Percentiles rank a stretch among this genome's conserved stretches.
Evolutionary conservation across 352 stramenopile species (phyloP).

Genomic region (Phytopythium boreale): DNA sequence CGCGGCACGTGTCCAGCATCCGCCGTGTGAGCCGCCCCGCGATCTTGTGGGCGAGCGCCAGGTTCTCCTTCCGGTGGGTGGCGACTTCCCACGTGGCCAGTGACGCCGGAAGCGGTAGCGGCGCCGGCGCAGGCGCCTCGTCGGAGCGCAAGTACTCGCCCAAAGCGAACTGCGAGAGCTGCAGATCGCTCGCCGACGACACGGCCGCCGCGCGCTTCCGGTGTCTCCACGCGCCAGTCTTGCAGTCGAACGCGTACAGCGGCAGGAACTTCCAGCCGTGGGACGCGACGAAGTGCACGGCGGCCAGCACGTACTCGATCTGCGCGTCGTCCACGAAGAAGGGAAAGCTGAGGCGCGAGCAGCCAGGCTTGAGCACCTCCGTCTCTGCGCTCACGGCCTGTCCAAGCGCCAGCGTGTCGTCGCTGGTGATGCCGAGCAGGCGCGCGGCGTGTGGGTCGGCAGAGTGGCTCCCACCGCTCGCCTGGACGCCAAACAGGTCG

Average conservation of each 20-base stretch:
- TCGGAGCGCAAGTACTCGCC: background rate
- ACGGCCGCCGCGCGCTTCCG: background rate
- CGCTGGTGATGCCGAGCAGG: constrained; percentile 87
- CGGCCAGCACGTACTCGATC: constrained; percentile 91
- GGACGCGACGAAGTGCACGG: constrained; percentile 91
- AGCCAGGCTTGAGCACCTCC: constrained; percentile 94
- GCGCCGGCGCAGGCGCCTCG: too few species aligned
- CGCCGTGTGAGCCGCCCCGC: background rate
- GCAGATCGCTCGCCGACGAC: background rate
- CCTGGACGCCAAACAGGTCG: constrained; percentile 95
- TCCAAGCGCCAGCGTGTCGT: constrained; percentile 69
- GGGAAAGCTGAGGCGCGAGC: constrained; percentile 91
- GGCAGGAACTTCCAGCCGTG: constrained; percentile 93
- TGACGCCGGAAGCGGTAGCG: too few species aligned
- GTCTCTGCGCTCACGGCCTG: constrained; percentile 84
- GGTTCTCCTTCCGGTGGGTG: background rate
- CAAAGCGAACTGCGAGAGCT: background rate
- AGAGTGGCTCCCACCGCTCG: constrained; percentile 32
- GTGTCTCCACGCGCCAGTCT: constrained; percentile 92
- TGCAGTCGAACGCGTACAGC: constrained; percentile 93
- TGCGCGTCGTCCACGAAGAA: constrained; percentile 79
- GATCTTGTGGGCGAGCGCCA: background rate
- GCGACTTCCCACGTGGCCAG: background rate
- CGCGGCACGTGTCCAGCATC: background rate
- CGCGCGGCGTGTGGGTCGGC: constrained; percentile 93